Evolutionary conservation across 495 filamentous ascomycete genomes (phyloP), one percentile per base, ranked within the genome.

Genomic region (Pyrenopolyporus hunteri): DNA sequence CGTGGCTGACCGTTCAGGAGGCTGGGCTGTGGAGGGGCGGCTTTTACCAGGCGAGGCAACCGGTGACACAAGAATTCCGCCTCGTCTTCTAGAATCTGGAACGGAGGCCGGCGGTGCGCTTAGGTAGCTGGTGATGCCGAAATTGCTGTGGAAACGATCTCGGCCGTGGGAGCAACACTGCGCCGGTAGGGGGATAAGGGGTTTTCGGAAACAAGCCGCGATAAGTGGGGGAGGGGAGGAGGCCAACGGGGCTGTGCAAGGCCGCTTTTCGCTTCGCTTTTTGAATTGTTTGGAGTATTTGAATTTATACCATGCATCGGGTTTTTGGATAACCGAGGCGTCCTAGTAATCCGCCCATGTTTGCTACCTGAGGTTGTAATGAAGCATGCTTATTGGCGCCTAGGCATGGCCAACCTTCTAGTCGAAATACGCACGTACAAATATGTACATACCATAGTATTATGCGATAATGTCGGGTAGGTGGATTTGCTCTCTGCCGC

Each of bases 231-330:
- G 43, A 25, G 43, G 59, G 26, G 35, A 13, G 29, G 45, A 56
- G 59, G 59, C 47, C 59, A 53, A 63, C 19, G 59, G 20, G 59
- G 59, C 59, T 57, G 47, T 63, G 59, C 47, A 49, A 40, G 25
- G 31, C 59, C 59, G 52, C 13, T 45, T 57, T 47, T 57, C 53
- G 53, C 40, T 54, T 53, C 57, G 16, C 25, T 44, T 28, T 57
- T 33, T n/a, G n/a, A n/a, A n/a, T n/a, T n/a, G n/a, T n/a, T n/a
- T n/a, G n/a, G n/a, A n/a, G 23, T 28, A 17, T 19, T 29, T 14
- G 20, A 20, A 23, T 22, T 22, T 46, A 8, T 20, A 26, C 29
- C 50, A 16, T 25, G n/a, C 33, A 32, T 35, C 20, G 22, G 22
- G 9, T 32, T 33, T 48, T 26, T 8, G n/a, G 16, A 31, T 33